Evolutionary conservation across 2,329 filamentous ascomycete species (phyloP).

Genomic region (Westerdykella ornata): DNA sequence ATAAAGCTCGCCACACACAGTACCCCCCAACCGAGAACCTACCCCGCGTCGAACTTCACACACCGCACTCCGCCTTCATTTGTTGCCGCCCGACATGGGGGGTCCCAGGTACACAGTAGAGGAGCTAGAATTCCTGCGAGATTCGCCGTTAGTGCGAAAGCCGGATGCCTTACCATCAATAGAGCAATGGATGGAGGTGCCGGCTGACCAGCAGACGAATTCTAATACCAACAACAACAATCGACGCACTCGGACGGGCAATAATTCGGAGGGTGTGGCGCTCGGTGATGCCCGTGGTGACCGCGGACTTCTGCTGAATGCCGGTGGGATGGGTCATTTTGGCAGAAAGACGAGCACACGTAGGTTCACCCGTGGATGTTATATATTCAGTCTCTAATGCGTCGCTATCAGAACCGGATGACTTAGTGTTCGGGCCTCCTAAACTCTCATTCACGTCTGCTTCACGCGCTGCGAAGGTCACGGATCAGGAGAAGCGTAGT

Average conservation of each 20-base stretch:
- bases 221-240: conserved; percentile 17
- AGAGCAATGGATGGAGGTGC: conserved; percentile 93
- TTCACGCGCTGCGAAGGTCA: conserved; percentile 49
- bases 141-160: conserved; percentile 77
- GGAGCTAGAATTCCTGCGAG: conserved; percentile 65
- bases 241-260: conserved; percentile 20
- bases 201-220: conserved; percentile 25
- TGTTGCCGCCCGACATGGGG: conserved; percentile 18
- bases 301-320: conserved; percentile 25
- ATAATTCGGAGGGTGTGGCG: conserved; percentile 24
- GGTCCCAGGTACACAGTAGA: conserved; percentile 60
- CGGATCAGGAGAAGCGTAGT: conserved; percentile 35
- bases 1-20: conserved; percentile 4
- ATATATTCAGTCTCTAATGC: conserved; percentile 25
- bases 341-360: conserved; percentile 37
- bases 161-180: conserved; percentile 72
- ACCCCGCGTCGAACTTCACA: conserved; percentile 4
- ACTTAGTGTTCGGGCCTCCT: conserved; percentile 78
- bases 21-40: conserved; percentile 2
- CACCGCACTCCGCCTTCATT: conserved; percentile 4
- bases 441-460: conserved; percentile 76
- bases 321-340: conserved; percentile 31
- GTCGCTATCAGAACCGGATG: conserved; percentile 56
- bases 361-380: conserved; percentile 44
- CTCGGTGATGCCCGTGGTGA: conserved; percentile 23